Evolutionary conservation across 2,329 filamentous ascomycete species (phyloP), one percentile per base, ranked within the genome.

Genomic region (Fusarium sp.): DNA sequence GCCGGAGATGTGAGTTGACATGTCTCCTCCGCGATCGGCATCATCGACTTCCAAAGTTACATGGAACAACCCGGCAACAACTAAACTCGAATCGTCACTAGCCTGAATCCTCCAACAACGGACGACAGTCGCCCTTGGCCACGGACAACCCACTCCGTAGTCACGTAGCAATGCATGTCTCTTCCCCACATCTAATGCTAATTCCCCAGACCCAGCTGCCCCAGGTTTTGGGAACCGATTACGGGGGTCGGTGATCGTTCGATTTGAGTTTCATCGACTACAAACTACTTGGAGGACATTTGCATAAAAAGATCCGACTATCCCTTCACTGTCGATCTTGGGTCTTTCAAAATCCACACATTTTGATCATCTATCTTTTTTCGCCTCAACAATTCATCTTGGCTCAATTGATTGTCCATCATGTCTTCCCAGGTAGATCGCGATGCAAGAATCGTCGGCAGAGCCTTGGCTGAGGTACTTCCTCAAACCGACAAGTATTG

Each of bases 401-500:
- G 10, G 6, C 42, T 72, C 28, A 13, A 28, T 20, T 15, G 39
- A 66, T 34, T 64, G 13, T 17, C 26, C 38, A 20, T 62, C 40
- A 78, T 63, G 50, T 59, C 73, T 18, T 75, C 67, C 6, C 68
- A 70, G 39, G 54, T 68, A 20, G 54, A 63, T 14, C 51, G 52
- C 33, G 68, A 70, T 48, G 68, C 66, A 40, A 63, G 76, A 46
- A 75, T 78, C 43, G 75, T 77, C 22, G 77, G 77, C 42, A 66
- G 55, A 22, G 71, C 72, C 40, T 59, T 78, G 44, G 74, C 74
- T 4, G 65, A 72, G 66, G 76, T 77, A 17, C 73, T 85, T 20
- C 83, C 83, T 10, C 69, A 78, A 36, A 78, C 79, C 26, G 74
- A 78, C 38, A 79, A 77, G 38, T 78, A 76, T 45, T 85, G 83